Conservation (phyloP, 2,329 filamentous ascomycete genomes). For the Fusarium circinatum region DNA sequence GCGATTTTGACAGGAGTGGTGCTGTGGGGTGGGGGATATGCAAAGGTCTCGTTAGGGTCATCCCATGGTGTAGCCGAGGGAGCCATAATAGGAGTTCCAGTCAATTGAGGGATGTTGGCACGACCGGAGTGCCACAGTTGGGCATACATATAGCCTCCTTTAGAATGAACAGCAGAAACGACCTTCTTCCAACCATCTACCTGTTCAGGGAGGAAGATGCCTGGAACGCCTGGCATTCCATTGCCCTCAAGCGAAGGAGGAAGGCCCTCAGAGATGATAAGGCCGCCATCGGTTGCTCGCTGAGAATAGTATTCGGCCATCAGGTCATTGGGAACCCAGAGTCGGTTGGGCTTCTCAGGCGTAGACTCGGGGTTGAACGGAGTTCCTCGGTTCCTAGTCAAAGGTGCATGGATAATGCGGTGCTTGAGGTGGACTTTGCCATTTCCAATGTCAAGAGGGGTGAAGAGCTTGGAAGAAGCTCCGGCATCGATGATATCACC, state of each 20-base stretch:
- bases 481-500: constrained; percentile 20
- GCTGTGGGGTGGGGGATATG: constrained; percentile 49
- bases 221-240: constrained; percentile 61
- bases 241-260: constrained; percentile 57
- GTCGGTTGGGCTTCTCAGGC: constrained; percentile 56
- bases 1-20: constrained; percentile 54
- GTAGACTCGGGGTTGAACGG: constrained; percentile 55
- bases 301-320: constrained; percentile 57
- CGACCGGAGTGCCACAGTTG: constrained; percentile 65
- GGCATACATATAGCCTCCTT: constrained; percentile 68
- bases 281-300: constrained; percentile 53
- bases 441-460: constrained; percentile 50
- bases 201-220: constrained; percentile 65
- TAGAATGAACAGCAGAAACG: constrained; percentile 69
- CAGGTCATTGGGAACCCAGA: constrained; percentile 52
- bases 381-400: constrained; percentile 64
- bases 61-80: constrained; percentile 58
- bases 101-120: constrained; percentile 50
- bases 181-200: constrained; percentile 68
- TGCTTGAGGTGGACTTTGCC: constrained; percentile 61
- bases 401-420: constrained; percentile 61
- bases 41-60: constrained; percentile 53
- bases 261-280: constrained; percentile 58
- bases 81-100: constrained; percentile 50
- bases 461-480: constrained; percentile 43